Evolutionary conservation across 78 protist species (phyloP).

Genomic region (Dictyostelium capitatum): DNA sequence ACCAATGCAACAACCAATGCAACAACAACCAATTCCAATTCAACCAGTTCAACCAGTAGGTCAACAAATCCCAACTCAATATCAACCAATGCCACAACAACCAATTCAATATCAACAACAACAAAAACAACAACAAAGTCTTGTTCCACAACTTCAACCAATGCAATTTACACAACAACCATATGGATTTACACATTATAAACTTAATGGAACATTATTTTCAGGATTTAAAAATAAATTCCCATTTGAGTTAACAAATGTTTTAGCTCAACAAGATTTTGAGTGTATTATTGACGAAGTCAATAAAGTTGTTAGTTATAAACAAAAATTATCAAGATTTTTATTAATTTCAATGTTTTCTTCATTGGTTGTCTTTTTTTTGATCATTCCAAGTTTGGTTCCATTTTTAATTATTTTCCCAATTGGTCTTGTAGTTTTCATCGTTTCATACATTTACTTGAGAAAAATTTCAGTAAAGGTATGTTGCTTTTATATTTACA

Average conservation of each 20-base stretch:
- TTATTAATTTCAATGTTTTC: neutral
- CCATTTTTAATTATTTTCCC: neutral
- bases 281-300: neutral
- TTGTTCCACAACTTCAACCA: neutral
- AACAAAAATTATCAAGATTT: neutral
- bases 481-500: too few relatives aligned
- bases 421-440: neutral
- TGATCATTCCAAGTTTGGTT: neutral
- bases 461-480: too few relatives aligned
- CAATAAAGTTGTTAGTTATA: neutral
- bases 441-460: neutral
- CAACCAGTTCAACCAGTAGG: too few relatives aligned
- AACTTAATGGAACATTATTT: neutral
- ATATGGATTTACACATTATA: too few relatives aligned
- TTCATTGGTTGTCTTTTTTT: neutral
- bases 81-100: neutral
- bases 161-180: neutral
- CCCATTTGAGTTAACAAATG: neutral
- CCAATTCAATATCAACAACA: neutral
- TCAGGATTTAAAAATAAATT: neutral
- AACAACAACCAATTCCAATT: too few relatives aligned
- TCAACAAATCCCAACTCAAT: too few relatives aligned
- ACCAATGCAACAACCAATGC: too few relatives aligned
- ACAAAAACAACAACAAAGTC: neutral
- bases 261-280: neutral